Conservation (phyloP, 495 filamentous ascomycete species). For the Penicillium steckii region DNA sequence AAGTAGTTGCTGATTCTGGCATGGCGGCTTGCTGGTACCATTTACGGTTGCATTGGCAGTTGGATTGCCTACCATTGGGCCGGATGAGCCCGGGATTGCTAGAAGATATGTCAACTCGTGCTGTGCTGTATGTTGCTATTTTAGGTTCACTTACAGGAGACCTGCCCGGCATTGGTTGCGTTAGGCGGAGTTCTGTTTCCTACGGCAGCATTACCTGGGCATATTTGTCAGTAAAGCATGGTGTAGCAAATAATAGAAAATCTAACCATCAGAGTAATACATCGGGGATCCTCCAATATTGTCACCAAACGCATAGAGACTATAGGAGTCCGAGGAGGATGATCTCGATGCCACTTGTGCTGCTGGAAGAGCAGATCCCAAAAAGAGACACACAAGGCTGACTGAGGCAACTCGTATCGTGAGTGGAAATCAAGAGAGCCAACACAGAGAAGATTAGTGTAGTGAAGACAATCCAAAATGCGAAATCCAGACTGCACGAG, state of each 20-base stretch:
- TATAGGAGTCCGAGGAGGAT: constrained; percentile 7
- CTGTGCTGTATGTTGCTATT: no score
- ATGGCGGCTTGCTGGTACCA: not conserved
- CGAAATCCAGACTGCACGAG: not conserved
- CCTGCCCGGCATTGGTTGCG: constrained; percentile 3
- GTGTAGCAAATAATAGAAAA: not conserved
- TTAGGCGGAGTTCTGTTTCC: constrained; percentile 1
- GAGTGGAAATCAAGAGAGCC: no score
- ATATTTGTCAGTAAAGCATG: not conserved
- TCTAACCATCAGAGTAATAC: constrained; percentile 33
- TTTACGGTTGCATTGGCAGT: not conserved
- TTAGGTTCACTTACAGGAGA: constrained; percentile 8
- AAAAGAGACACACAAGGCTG: not conserved
- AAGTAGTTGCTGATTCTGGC: constrained; percentile 21
- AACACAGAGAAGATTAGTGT: no score
- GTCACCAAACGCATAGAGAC: constrained; percentile 32
- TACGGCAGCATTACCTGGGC: not conserved
- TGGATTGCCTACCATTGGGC: constrained; percentile 2
- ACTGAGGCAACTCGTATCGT: not conserved
- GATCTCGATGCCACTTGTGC: not conserved
- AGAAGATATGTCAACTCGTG: not conserved
- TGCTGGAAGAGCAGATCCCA: not conserved
- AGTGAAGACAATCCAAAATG: not conserved
- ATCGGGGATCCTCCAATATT: constrained; percentile 31
- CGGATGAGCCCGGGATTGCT: not conserved